Conservation (phyloP, 1,139 yeast species). For the Kodamaea suecica region DNA sequence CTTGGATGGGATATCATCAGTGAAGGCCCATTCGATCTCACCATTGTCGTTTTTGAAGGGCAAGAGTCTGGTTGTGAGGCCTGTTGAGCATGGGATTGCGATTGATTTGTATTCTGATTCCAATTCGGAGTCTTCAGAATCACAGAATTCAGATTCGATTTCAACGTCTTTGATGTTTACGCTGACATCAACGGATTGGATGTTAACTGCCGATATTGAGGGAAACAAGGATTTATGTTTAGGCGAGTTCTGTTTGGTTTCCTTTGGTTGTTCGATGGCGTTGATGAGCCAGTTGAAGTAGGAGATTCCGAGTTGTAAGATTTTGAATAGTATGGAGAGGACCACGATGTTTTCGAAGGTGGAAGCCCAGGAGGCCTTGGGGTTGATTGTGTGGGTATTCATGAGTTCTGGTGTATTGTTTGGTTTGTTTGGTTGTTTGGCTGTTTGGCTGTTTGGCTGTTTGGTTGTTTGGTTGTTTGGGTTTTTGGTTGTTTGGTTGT, state of each 20-base stretch:
- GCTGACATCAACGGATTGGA: no score
- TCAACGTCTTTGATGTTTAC: no score
- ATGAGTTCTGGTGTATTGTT: no score
- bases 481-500: no score
- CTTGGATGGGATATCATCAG: slow-evolving; percentile 30
- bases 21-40: slow-evolving; percentile 56
- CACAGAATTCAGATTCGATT: no score
- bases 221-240: slow-evolving; percentile 15
- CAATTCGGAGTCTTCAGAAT: slow-evolving; percentile 4
- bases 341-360: slow-evolving; percentile 12
- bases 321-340: slow-evolving; percentile 17
- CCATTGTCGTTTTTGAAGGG: slow-evolving; percentile 54
- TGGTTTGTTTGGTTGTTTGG: no score
- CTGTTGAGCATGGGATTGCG: slow-evolving; percentile 47
- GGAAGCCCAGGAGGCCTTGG: slow-evolving; percentile 2
- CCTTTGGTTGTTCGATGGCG: slow-evolving; percentile 4
- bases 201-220: neutral
- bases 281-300: slow-evolving; percentile 9
- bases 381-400: no score
- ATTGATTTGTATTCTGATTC: slow-evolving; percentile 2
- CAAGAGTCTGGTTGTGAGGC: slow-evolving; percentile 43
- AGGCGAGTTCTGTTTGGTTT: slow-evolving; percentile 1
- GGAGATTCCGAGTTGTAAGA: slow-evolving; percentile 14
- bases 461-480: no score
- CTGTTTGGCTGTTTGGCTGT: no score